A percentile compares a stretch with the other conserved stretches of the same genome.
These are phyloP conservation scores for Phlyctochytrium arcticum DNA, from an alignment of 192 early-diverging fungal species.

Conservation along the genomic window DNA sequence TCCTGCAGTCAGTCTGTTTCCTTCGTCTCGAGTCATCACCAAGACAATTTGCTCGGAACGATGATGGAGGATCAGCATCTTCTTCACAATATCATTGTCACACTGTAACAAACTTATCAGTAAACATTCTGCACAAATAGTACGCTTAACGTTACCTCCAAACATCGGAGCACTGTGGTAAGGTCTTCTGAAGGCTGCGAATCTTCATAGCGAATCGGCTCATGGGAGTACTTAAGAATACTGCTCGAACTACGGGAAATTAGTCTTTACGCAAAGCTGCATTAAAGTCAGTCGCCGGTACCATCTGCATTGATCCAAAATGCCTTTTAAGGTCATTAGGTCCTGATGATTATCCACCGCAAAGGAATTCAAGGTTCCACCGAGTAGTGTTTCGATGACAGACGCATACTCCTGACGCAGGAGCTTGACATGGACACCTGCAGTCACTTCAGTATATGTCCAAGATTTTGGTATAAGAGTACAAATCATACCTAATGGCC, in stretches of 20 bases:
- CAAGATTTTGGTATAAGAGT: not conserved
- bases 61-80: conserved; percentile 34
- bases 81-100: conserved; percentile 16
- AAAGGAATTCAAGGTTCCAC: conserved; percentile 27
- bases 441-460: not conserved
- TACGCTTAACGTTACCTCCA: no score
- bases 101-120: conserved; percentile 6
- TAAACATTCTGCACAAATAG: no score
- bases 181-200: conserved; percentile 9
- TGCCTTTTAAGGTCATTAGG: conserved; percentile 20
- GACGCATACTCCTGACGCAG: conserved; percentile 7
- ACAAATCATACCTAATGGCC: conserved; percentile 55
- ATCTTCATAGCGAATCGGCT: conserved; percentile 6
- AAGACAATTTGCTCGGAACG: conserved; percentile 39
- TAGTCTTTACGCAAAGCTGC: not conserved
- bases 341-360: conserved; percentile 35
- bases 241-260: not conserved
- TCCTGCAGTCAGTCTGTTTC: conserved; percentile 28
- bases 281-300: not conserved
- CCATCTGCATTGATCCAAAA: conserved; percentile 4
- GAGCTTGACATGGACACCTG: conserved; percentile 18
- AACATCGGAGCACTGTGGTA: conserved; percentile 11
- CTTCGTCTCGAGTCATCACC: conserved; percentile 32
- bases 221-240: not conserved
- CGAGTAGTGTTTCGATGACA: conserved; percentile 34